These are phyloP conservation scores for Plicaturopsis crispa DNA, from an alignment of 768 basidiomycete genomes.

Conservation along the genomic window DNA sequence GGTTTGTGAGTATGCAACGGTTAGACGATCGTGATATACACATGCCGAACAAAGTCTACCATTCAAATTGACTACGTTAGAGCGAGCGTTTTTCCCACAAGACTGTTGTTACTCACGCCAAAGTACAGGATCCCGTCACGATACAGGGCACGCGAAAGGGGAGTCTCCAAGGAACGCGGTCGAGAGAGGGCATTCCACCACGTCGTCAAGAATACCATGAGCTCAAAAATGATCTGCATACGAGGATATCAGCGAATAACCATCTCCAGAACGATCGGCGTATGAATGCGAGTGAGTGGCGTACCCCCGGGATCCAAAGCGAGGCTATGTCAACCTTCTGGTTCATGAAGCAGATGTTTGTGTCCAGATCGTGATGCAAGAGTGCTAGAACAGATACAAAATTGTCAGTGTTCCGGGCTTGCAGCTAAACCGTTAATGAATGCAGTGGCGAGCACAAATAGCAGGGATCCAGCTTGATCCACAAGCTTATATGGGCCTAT, in stretches of 20 bases:
- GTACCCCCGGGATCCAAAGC: constrained; percentile 22
- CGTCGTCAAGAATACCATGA: constrained; percentile 18
- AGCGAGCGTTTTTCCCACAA: no score
- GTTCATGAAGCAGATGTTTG: constrained; percentile 11
- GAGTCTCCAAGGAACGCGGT: constrained; percentile 9
- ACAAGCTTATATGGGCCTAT: not conserved
- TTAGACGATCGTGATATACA: not conserved
- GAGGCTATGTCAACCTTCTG: constrained; percentile 13
- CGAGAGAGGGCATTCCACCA: constrained; percentile 20
- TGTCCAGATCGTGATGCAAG: constrained; percentile 1
- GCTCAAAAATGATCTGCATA: constrained; percentile 17
- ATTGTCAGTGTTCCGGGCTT: not conserved
- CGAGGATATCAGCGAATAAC: not conserved
- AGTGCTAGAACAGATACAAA: no score
- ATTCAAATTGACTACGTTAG: constrained; percentile 2
- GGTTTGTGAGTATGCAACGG: not conserved
- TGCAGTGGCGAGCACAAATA: not conserved
- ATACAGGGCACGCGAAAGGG: constrained; percentile 19
- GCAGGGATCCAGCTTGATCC: not conserved
- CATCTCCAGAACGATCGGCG: no score
- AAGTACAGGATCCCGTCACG: constrained; percentile 20
- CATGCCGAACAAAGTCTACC: constrained; percentile 15
- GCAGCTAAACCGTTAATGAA: not conserved
- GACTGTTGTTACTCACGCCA: no score
- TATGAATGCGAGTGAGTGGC: not conserved